Evolutionary conservation across 371 early-diverging fungal species (phyloP).

Genomic region (Mortierella sp.): DNA sequence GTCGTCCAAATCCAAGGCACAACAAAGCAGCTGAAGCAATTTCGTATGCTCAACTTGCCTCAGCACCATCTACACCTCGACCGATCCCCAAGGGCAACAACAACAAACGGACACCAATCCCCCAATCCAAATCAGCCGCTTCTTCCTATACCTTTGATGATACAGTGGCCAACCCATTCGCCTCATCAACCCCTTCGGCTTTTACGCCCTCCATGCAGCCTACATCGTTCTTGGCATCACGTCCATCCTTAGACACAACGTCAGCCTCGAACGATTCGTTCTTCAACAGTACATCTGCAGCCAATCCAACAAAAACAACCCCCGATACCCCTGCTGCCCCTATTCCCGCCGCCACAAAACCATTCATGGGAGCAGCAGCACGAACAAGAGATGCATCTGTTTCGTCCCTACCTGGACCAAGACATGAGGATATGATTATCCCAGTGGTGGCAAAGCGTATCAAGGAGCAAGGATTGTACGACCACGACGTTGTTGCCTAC

Average conservation of each 20-base stretch:
- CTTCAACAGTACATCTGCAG: slow-evolving; percentile 11
- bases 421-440: slow-evolving; percentile 53
- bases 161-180: slow-evolving; percentile 33
- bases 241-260: neutral
- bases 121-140: slow-evolving; percentile 17
- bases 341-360: slow-evolving; percentile 6
- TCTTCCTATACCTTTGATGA: slow-evolving; percentile 51
- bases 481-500: slow-evolving; percentile 47
- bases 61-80: slow-evolving; percentile 34
- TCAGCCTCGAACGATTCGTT: slow-evolving; percentile 1
- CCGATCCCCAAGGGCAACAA: slow-evolving; percentile 46
- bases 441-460: slow-evolving; percentile 48
- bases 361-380: slow-evolving; percentile 14
- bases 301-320: neutral
- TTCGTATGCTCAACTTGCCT: slow-evolving; percentile 9
- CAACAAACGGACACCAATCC: slow-evolving; percentile 11
- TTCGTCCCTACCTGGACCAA: slow-evolving; percentile 30
- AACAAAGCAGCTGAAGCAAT: slow-evolving; percentile 3
- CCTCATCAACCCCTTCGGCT: slow-evolving; percentile 40
- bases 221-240: slow-evolving; percentile 22
- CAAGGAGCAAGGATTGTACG: slow-evolving; percentile 45
- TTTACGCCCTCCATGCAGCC: slow-evolving; percentile 54
- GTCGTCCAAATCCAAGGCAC: slow-evolving; percentile 23
- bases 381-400: slow-evolving; percentile 31
- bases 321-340: slow-evolving; percentile 8